Base-by-base conservation (phyloP, 805 yeast genomes). In the Spathaspora gorwiae region DNA sequence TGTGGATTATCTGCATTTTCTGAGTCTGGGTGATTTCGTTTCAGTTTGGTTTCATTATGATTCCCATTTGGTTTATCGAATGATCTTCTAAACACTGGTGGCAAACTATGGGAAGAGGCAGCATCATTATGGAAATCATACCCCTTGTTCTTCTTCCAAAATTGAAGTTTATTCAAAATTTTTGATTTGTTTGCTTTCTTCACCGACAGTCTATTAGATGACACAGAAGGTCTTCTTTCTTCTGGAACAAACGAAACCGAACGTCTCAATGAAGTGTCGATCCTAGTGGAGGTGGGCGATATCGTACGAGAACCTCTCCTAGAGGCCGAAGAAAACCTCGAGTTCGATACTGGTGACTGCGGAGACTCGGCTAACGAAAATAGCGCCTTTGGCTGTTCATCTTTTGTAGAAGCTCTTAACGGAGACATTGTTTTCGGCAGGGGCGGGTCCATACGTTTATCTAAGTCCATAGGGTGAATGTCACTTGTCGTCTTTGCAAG, bases 111-210 rank as follows among this genome's bases (percentile, higher is more conserved):
- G 26, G 39, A 40, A 19, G 44, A 30, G 3, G 31, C n/a, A 10
- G 42, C 12, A 31, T 42, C 45, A 34, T 44, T 43, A 9, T 8
- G n/a, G 24, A 19, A 2, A 3, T 41, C 45, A 8, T 41, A 44
- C 6, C 42, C 43, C 40, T 48, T 55, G 33, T 43, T 53, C 41
- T 47, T 56, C 43, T 64, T 69, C 76, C 76, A 70, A 48, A 70
- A 70, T 53, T 65, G 71, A 5, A 70, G 55, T 45, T 60, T 66
- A 33, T 57, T 60, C 26, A 69, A 48, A 15, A 69, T 48, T 35
- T 56, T 61, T 9, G 32, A 29, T 11, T 29, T 29, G 12, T 11
- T 29, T 38, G 61, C 57, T 47, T 56, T 58, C 3, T 24, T 33
- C 1, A 32, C 10, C 35, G 46, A 26, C 39, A 44, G 39, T 35